Base-by-base conservation (phyloP, 176 grass and related monocot species). In the Carex cristatella region DNA sequence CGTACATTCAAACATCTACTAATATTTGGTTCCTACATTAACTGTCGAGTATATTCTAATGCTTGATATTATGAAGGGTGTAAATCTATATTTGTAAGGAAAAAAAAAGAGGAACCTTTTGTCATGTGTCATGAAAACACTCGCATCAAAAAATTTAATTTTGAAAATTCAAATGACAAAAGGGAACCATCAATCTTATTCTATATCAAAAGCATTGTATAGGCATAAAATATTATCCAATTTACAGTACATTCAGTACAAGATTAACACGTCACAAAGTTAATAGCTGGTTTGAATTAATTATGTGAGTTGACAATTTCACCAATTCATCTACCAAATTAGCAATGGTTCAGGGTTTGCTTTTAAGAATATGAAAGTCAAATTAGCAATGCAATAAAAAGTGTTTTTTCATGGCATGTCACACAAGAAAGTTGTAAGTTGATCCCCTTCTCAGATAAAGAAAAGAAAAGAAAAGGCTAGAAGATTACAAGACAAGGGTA, bases 401-500 rank as follows among this genome's bases (percentile, higher is more conserved):
- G 3, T 76, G n/a, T 8, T 53, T 11, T 53, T 51, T 51, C n/a
- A 31, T 76, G 71, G 48, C 40, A 13, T 71, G 69, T 23, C 71
- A 51, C 44, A 75, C 18, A 53, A 71, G 14, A 30, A 1, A 76
- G 46, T 55, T 76, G 71, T 16, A 28, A 81, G 15, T 44, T 65
- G 42, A 63, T 81, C 42, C 53, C 10, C 61, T 65, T 48, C 18
- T 81, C 28, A 81, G 16, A 42, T 67, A 82, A 65, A 51, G 40
- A 75, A 65, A 64, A 23, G 7, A 81, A 65, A 81, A 19, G 12
- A 60, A 27, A 83, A 31, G 12, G 30, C 19, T 18, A 33, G 80
- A 48, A 84, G 83, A 35, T 82, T 53, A 86, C 78, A 61, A 84
- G 37, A 49, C 46, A 62, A 65, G 80, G 2, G 31, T 76, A 28